Evolutionary conservation across 768 basidiomycete genomes (phyloP), one percentile per base, ranked within the genome.

Genomic region (Mycena amicta): DNA sequence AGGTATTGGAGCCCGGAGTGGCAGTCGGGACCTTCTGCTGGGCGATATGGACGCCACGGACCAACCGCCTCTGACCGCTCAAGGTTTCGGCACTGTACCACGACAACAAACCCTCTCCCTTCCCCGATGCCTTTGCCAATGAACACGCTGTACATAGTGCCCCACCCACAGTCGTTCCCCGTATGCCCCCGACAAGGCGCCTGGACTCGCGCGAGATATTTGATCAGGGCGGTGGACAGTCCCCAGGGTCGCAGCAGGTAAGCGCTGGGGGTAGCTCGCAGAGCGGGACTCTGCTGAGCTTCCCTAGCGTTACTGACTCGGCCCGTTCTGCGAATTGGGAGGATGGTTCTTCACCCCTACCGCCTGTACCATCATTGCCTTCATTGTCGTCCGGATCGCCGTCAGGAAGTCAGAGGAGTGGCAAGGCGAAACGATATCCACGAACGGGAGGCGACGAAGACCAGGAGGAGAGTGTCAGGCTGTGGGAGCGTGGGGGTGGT

Each of bases 401-500:
- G 55, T 53, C 45, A 45, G 45, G 33, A 47, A 61, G 65, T 57
- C 65, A 68, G 39, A 68, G 63, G 47, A 69, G 22, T 71, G 75
- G 77, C 59, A 72, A 75, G 27, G 71, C 73, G 49, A 75, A 78
- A 67, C 74, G 72, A 41, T 84, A 86, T 57, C 81, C 82, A 3
- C 77, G 75, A 52, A 80, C 77, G n/a, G 70, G 65, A 25, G 79
- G 76, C 0, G 77, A 79, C 3, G 83, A 85, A 64, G 88, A 89
- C 52, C 68, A 70, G 50, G 88, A 88, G 55, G 88, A 89, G 72
- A 84, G 83, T 54, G 68, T 81, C 52, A 79, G 84, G 50, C 64
- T 89, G 54, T 85, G 81, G 82, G 70, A 71, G 27, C 70, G 67
- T 37, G 56, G 55, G 22, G 57, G 63, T 49, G 59, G 55, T 29